Conservation (phyloP, 192 early-diverging fungal genomes). For the Gryganskiella cystojenkinii region DNA sequence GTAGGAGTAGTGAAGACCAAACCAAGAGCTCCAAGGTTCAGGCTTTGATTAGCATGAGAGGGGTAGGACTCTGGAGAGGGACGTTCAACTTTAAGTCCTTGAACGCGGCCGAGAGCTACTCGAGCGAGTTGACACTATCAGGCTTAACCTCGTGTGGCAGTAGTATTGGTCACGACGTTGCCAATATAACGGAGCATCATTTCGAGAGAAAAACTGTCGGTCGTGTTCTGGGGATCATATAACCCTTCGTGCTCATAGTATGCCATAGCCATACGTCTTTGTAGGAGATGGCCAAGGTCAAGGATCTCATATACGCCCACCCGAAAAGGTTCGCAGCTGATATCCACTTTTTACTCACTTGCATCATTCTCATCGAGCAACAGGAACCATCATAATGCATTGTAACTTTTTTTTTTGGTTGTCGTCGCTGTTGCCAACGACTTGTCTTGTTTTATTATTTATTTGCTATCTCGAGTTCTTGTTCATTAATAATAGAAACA, state of each 20-base stretch:
- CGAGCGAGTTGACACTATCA: conserved; percentile 46
- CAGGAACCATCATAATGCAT: too few relatives aligned
- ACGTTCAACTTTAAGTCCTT: conserved; percentile 52
- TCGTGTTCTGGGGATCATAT: conserved; percentile 53
- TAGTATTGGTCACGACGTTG: conserved; percentile 37
- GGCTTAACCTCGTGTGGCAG: conserved; percentile 53
- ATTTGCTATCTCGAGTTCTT: too few relatives aligned
- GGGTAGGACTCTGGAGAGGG: conserved; percentile 26
- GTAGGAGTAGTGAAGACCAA: conserved; percentile 43
- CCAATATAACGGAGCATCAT: conserved; percentile 58
- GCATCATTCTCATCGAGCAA: too few relatives aligned
- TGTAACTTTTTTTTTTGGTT: too few relatives aligned
- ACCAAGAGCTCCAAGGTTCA: conserved; percentile 56
- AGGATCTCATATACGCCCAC: too few relatives aligned
- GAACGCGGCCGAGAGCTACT: conserved; percentile 31
- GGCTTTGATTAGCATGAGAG: conserved; percentile 53
- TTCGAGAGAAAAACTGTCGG: conserved; percentile 41
- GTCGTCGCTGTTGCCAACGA: too few relatives aligned
- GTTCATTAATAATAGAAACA: too few relatives aligned
- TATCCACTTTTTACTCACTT: too few relatives aligned
- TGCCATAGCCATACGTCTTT: too few relatives aligned
- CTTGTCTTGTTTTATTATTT: too few relatives aligned
- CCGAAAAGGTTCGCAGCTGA: too few relatives aligned
- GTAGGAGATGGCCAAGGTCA: too few relatives aligned
- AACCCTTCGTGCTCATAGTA: conserved; percentile 55